Evolutionary conservation across 2,329 filamentous ascomycete species (phyloP), one percentile per base, ranked within the genome.

Genomic region (Talaromyces sp.): DNA sequence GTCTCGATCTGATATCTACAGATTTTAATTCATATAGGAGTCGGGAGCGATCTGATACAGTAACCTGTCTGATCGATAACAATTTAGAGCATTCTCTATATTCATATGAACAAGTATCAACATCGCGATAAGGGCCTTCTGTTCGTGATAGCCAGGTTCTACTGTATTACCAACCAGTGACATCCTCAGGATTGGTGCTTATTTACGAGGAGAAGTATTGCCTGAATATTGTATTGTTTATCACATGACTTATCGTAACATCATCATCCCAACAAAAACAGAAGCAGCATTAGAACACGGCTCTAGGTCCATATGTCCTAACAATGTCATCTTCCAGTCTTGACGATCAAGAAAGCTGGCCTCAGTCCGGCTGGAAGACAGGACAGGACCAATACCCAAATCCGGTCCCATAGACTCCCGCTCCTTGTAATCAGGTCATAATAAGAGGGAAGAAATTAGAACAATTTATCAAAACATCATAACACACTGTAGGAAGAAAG

Each of bases 401-500:
- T n/a, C 59, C 47, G 19, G 40, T 19, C 59, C 59, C 45, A 53
- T 38, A 51, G 22, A 63, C 61, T 54, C 51, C 51, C 49, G 49
- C 53, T 63, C 51, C 36, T n/a, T 27, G 22, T 45, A 63, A 25
- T 49, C 51, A 63, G 27, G 31, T 34, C 61, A 56, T 49, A 63
- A 53, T 13, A 51, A 51, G 27, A 63, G 31, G 29, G 47, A 25
- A 59, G 7, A 49, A 45, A 63, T 56, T 56, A 63, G 34, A 66
- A 66, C 64, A 66, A 65, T 62, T 66, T 62, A 59, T 58, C 64
- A 59, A 43, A 62, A 63, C 53, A 63, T 53, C 59, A 25, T 66
- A 66, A 66, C 64, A 66, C 64, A 66, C 10, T 38, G 49, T 61
- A 45, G 34, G 58, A 63, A 66, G 64, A 66, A 66, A 59, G 64